Evolutionary conservation across 2,329 filamentous ascomycete species (phyloP), one percentile per base, ranked within the genome.

Genomic region (Colletotrichum agaves): DNA sequence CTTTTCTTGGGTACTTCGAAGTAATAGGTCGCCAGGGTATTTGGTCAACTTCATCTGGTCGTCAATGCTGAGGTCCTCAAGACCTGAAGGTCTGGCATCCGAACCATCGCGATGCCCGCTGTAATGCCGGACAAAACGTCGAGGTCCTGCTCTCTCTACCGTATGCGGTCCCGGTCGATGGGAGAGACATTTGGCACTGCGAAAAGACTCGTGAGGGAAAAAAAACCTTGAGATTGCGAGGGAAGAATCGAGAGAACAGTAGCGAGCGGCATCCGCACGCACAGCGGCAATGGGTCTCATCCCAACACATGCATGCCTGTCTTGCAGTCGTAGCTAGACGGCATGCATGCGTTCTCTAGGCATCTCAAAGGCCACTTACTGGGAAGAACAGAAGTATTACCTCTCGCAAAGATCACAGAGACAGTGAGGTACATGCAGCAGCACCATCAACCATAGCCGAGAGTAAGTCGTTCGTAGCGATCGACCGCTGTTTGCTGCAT

Each of bases 241-340:
- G 23, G 13, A 12, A 39, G 49, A 41, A 15, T 33, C 13, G 31
- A 62, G 58, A 19, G 19, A 53, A 31, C 31, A 55, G 31, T 33
- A 31, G 33, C 33, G 21, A 19, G 17, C 23, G 13, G n/a, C 33
- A 55, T 27, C 52, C 52, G 11, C 33, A 33, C 43, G 46, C 10
- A 41, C 27, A 39, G 44, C 59, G 57, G 55, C 21, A 43, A 41
- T 19, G 23, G 39, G 12, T 35, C 37, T 65, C 47, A 31, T 41
- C 47, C 47, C 57, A 47, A 33, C 49, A 56, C 49, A 46, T 68
- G 61, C 55, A 50, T 35, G 55, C 55, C 50, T 44, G 53, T 61
- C 41, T 43, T 55, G 55, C 65, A 66, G 47, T 39, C 39, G 61
- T 19, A 60, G 27, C 21, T 21, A 37, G n/a, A n/a, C n/a, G n/a